phyloP scores from a whole-genome alignment of 768 basidiomycete genomes.

The Pseudohyphozyma bogoriensis region DNA sequence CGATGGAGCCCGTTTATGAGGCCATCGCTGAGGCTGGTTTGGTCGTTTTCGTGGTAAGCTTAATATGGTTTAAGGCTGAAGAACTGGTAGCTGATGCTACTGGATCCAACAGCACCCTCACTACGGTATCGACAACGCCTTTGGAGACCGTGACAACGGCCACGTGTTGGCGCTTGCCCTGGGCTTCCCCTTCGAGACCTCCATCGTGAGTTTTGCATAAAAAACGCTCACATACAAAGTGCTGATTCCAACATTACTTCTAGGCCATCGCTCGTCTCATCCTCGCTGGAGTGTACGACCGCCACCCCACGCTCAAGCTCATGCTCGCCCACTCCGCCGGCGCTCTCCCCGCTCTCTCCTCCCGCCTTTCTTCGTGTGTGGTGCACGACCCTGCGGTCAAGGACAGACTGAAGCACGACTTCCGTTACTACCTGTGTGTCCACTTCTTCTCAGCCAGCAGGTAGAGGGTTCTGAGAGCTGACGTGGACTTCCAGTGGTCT shows the following conservation, averaged over 20 bases:
- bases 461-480: no score
- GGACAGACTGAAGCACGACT: constrained; percentile 64
- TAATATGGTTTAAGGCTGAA: background rate
- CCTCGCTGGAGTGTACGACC: constrained; percentile 67
- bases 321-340: constrained; percentile 82
- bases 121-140: constrained; percentile 64
- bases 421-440: constrained; percentile 72
- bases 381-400: constrained; percentile 72
- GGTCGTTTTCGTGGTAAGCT: constrained; percentile 54
- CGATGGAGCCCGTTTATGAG: constrained; percentile 67
- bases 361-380: constrained; percentile 73
- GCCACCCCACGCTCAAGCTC: constrained; percentile 61
- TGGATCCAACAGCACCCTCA: constrained; percentile 41
- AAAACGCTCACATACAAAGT: constrained; percentile 7
- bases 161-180: constrained; percentile 77
- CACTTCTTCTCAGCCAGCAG: no score
- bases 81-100: background rate
- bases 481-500: no score
- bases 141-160: constrained; percentile 68
- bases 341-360: constrained; percentile 69
- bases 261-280: constrained; percentile 57
- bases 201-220: constrained; percentile 48
- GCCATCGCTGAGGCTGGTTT: constrained; percentile 59
- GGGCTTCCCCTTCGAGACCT: constrained; percentile 85
- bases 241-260: background rate